Conservation (phyloP, 768 basidiomycete genomes). For the Sporobolomyces pararoseus region DNA sequence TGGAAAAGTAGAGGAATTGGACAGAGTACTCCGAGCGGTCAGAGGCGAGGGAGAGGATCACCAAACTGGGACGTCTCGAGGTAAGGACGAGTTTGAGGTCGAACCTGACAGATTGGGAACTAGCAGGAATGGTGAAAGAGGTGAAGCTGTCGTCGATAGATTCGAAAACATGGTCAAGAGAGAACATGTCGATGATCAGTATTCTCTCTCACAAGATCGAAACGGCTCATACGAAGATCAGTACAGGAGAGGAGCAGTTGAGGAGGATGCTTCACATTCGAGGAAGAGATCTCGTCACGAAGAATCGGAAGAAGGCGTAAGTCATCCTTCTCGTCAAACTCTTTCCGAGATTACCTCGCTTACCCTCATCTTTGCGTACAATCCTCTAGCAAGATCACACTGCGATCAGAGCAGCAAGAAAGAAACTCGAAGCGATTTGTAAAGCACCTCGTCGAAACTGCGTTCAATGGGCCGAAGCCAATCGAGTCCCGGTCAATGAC, state of each 20-base stretch:
- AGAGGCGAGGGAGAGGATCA: background rate
- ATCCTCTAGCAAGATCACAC: conserved; percentile 6
- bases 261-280: background rate
- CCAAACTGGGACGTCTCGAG: background rate
- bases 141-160: background rate
- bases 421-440: conserved; percentile 35
- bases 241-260: background rate
- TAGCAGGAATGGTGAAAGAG: conserved; percentile 1
- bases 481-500: conserved; percentile 15
- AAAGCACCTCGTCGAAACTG: conserved; percentile 18
- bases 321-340: background rate
- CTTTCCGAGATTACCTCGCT: background rate
- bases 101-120: background rate
- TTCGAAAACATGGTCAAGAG: conserved; percentile 4
- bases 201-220: background rate
- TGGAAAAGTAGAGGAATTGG: conserved; percentile 21
- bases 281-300: conserved; percentile 16
- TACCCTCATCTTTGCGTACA: background rate
- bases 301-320: conserved; percentile 10
- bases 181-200: background rate
- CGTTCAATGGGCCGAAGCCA: conserved; percentile 7
- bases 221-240: background rate
- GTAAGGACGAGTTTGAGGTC: background rate
- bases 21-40: conserved; percentile 15
- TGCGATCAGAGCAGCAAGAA: conserved; percentile 2